Percentiles rank a stretch among this genome's conserved stretches.
Evolutionary conservation across 2,329 filamentous ascomycete genomes (phyloP).

Genomic region (Xylariaceae sp.): DNA sequence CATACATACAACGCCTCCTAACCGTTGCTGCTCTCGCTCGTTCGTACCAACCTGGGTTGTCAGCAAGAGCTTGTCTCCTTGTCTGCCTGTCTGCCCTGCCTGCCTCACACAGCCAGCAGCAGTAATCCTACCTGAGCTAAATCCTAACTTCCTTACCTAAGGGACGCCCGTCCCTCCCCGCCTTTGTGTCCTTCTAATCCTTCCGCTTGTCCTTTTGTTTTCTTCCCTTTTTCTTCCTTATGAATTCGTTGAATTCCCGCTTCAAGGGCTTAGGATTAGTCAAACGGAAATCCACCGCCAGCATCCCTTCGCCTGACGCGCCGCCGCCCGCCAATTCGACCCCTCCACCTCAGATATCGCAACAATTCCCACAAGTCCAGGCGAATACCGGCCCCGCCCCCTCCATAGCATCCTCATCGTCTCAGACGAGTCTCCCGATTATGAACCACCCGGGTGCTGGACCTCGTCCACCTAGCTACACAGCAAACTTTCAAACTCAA

Average conservation of each 20-base stretch:
- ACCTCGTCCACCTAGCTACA: constrained; percentile 67
- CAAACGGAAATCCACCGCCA: constrained; percentile 73
- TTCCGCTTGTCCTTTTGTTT: constrained; percentile 25
- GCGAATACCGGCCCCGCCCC: constrained; percentile 44
- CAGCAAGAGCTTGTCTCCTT: background rate
- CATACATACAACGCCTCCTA: background rate
- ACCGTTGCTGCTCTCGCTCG: background rate
- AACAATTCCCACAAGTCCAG: constrained; percentile 47
- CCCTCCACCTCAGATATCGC: constrained; percentile 55
- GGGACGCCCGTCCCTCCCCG: constrained; percentile 19
- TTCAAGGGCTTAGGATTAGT: constrained; percentile 81
- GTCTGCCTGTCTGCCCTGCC: background rate
- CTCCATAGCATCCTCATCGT: constrained; percentile 51
- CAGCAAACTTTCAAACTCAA: constrained; percentile 55
- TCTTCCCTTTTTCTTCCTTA: constrained; percentile 46
- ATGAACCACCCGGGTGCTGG: constrained; percentile 66
- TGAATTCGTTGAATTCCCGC: constrained; percentile 80
- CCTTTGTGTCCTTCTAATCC: constrained; percentile 25
- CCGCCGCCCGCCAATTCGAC: constrained; percentile 40
- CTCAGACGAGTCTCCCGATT: constrained; percentile 54
- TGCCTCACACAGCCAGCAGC: constrained; percentile 17
- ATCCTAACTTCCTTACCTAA: constrained; percentile 6
- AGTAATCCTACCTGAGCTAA: constrained; percentile 20
- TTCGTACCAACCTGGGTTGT: background rate
- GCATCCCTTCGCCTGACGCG: constrained; percentile 55